Conservation (phyloP, 257 asterid genomes). For the Lantana camara region DNA sequence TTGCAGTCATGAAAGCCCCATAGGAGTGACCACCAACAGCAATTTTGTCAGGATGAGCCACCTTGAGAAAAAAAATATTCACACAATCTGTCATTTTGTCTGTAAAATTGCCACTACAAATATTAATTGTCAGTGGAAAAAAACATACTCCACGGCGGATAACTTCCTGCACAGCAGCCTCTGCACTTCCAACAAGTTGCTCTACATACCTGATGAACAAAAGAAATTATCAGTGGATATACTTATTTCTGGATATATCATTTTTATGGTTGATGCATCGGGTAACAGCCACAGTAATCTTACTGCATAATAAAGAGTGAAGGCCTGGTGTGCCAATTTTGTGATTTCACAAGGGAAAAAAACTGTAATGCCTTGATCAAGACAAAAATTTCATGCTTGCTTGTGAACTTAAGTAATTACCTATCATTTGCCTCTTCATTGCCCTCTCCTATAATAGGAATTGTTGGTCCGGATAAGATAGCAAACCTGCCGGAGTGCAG, state of each 20-base stretch:
- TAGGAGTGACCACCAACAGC: constrained; percentile 98
- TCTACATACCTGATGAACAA: constrained; percentile 72
- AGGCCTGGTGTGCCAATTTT: not conserved
- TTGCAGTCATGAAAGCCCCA: constrained; percentile 99
- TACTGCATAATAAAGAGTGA: not conserved
- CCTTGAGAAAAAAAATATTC: constrained; percentile 49
- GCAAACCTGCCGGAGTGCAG: constrained; percentile 67
- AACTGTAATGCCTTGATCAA: not conserved
- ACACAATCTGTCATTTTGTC: constrained; percentile 20
- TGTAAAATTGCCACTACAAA: not conserved
- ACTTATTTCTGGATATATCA: not conserved
- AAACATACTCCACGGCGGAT: constrained; percentile 86
- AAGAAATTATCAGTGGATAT: constrained; percentile 16
- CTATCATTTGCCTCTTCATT: constrained; percentile 98
- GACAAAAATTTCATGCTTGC: no score
- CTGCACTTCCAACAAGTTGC: constrained; percentile 97
- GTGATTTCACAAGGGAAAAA: not conserved
- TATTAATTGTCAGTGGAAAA: constrained; percentile 29
- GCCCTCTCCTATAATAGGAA: constrained; percentile 98
- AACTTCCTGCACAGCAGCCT: constrained; percentile 98
- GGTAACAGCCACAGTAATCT: not conserved
- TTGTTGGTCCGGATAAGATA: constrained; percentile 92
- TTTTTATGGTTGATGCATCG: not conserved
- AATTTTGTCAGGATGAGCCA: constrained; percentile 90
- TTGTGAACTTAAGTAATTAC: no score